These are phyloP conservation scores for Fraxinus greggii DNA, from an alignment of 305 asterid species.

Conservation along the genomic window DNA sequence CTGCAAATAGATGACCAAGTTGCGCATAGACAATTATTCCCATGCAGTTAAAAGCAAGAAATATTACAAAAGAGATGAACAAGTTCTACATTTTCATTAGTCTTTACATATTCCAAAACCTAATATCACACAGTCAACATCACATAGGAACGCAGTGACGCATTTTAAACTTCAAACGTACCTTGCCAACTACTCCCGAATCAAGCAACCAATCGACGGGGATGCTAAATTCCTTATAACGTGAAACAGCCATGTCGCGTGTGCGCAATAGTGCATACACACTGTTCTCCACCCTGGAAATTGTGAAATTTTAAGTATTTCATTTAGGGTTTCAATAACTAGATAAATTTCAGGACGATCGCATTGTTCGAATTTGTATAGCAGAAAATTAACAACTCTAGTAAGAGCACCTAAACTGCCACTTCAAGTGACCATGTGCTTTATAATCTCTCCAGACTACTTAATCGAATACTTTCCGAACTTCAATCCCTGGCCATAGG, in stretches of 20 bases:
- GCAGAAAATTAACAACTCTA: neutral
- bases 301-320: neutral
- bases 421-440: slow-evolving; percentile 4
- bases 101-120: neutral
- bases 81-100: neutral
- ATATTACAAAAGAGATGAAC: neutral
- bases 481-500: neutral
- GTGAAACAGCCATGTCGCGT: slow-evolving; percentile 87
- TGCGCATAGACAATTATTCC: neutral
- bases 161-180: slow-evolving; percentile 18
- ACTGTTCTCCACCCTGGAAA: slow-evolving; percentile 78
- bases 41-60: neutral
- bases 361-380: neutral
- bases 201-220: slow-evolving; percentile 94
- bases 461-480: neutral
- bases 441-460: neutral
- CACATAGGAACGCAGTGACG: neutral
- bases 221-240: slow-evolving; percentile 87
- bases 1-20: slow-evolving; percentile 41
- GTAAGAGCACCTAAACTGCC: neutral
- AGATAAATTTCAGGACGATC: neutral
- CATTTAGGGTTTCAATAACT: neutral
- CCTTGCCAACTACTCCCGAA: slow-evolving; percentile 98
- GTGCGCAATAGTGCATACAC: slow-evolving; percentile 83
- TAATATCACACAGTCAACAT: neutral